Percentiles rank a stretch among this genome's conserved stretches.
Conservation (phyloP, 305 asterid species). For the Solanum hybrid region DNA sequence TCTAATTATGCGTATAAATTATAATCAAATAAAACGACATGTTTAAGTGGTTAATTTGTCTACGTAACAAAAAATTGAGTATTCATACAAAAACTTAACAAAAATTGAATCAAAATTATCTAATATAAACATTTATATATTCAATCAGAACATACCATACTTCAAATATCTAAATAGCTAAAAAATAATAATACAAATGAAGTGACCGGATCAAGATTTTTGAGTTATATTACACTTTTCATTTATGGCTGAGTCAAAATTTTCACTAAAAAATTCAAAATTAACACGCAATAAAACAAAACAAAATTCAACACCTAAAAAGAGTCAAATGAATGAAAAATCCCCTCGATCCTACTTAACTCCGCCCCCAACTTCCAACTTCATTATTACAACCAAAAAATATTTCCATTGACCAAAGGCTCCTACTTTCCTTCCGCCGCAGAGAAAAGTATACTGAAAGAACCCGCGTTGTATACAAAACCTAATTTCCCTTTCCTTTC, state of each 20-base stretch:
- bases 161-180: neutral
- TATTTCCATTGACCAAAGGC: neutral
- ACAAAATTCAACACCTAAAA: neutral
- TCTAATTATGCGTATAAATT: neutral
- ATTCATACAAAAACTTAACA: neutral
- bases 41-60: neutral
- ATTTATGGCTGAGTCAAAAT: too few relatives aligned
- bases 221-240: too few relatives aligned
- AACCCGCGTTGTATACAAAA: neutral
- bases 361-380: neutral
- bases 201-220: neutral
- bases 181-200: neutral
- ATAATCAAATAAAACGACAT: neutral
- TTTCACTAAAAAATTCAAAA: too few relatives aligned
- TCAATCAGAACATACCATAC: neutral
- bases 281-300: neutral
- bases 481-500: constrained; percentile 7
- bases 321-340: neutral
- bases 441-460: neutral
- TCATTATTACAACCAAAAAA: neutral
- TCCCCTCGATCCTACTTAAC: fast-evolving
- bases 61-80: neutral
- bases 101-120: neutral
- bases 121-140: neutral
- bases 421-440: neutral